Conservation (phyloP, 176 grass and related monocot species). For the Oryza australiensis region DNA sequence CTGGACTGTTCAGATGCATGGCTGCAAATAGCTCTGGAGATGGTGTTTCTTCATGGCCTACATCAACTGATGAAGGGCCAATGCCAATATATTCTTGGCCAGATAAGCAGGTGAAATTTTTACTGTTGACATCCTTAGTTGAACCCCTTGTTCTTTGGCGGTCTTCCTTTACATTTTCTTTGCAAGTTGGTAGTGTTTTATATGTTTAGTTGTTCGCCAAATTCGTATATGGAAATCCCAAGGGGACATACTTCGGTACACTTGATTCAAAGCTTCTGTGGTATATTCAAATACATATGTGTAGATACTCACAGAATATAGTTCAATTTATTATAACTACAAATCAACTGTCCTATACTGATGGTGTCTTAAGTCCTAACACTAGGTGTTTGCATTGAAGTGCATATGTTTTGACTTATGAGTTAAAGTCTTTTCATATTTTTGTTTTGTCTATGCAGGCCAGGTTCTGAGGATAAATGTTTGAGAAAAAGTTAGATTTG, state of each 20-base stretch:
- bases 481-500: background rate
- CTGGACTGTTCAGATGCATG: conserved; percentile 45
- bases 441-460: background rate
- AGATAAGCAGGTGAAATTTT: conserved; percentile 75
- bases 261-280: background rate
- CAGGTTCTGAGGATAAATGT: background rate
- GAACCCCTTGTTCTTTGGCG: background rate
- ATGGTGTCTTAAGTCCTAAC: background rate
- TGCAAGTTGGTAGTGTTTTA: background rate
- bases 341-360: background rate
- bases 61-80: conserved; percentile 52
- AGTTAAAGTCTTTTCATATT: background rate
- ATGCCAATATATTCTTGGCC: conserved; percentile 64
- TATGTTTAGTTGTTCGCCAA: background rate
- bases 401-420: background rate
- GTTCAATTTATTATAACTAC: background rate
- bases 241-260: background rate
- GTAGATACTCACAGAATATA: background rate
- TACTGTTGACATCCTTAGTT: background rate
- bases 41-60: conserved; percentile 38
- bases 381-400: background rate
- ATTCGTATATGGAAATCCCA: background rate
- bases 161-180: background rate
- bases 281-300: background rate
- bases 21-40: conserved; percentile 43